phyloP scores from a whole-genome alignment of 768 basidiomycete species.

The Lactarius hatsudake region DNA sequence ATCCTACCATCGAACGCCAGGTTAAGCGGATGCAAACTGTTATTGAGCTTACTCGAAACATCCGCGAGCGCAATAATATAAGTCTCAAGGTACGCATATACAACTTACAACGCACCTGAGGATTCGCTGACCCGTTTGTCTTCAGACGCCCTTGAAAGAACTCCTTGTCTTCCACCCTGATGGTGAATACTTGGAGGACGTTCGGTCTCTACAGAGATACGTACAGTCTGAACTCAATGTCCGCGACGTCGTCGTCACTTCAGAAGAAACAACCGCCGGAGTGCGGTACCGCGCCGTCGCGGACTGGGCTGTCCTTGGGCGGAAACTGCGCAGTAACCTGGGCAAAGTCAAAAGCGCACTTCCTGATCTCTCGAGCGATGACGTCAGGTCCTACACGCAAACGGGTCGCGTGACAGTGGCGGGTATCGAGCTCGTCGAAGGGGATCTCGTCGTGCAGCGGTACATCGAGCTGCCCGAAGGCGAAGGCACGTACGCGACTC shows the following conservation, averaged over 20 bases:
- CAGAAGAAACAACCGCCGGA: constrained; percentile 81
- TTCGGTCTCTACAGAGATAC: constrained; percentile 80
- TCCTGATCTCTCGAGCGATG: constrained; percentile 76
- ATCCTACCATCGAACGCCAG: constrained; percentile 89
- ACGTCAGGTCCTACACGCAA: constrained; percentile 70
- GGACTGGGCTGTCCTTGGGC: constrained; percentile 93
- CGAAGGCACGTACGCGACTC: constrained; percentile 62
- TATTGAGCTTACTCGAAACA: constrained; percentile 85
- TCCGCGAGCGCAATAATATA: constrained; percentile 83
- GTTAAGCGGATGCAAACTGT: constrained; percentile 93
- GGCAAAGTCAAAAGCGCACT: constrained; percentile 85
- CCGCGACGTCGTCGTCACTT: constrained; percentile 84
- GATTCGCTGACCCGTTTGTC: not conserved
- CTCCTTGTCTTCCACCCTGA: constrained; percentile 92
- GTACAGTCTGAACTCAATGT: constrained; percentile 95
- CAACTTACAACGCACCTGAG: not conserved
- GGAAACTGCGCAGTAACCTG: constrained; percentile 90
- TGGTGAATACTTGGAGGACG: constrained; percentile 77
- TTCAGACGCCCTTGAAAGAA: constrained; percentile 87
- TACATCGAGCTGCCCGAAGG: constrained; percentile 80
- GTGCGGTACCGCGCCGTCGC: constrained; percentile 89
- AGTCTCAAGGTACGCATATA: constrained; percentile 77
- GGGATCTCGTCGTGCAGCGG: constrained; percentile 89
- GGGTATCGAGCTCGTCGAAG: constrained; percentile 83
- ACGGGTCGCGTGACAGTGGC: constrained; percentile 80